Base-by-base conservation (phyloP, 805 yeast genomes). In the Kluyveromyces nonfermentans region DNA sequence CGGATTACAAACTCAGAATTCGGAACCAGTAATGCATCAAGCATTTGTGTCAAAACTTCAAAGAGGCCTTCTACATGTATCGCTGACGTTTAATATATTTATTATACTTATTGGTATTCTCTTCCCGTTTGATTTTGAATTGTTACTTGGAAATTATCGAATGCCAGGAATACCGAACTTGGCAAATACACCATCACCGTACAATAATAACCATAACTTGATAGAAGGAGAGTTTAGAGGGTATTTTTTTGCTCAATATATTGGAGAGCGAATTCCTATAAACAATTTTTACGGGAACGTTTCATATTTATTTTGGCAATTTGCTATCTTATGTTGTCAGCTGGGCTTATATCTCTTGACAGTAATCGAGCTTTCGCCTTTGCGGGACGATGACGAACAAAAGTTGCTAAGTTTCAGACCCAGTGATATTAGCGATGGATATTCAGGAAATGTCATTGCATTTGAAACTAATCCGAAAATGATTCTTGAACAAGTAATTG, bases 261-360 rank as follows among this genome's bases (percentile, higher is more conserved):
- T 75, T 18, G 82, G 82, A 0, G 80, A 76, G 45, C 48, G 50
- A 25, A 53, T 59, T 30, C 71, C 64, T 46, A 59, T 37, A 46
- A 66, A 53, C 44, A 66, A 51, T 45, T 54, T 47, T 37, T 59
- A 35, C 33, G 71, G 50, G 47, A 70, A 47, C 61, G 51, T 54
- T 43, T 65, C 35, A 43, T 60, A 41, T 40, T 49, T 56, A 38
- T 47, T 56, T 17, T 51, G 51, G 49, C 55, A 65, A 47, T 30
- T 59, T 51, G 33, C 49, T 37, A 45, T 64, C 40, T 32, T 68
- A 28, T 34, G 60, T 15, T 47, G 61, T 30, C 54, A 59, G 34
- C 46, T 59, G 31, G 45, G 56, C 22, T 43, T 55, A 20, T 56
- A 54, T 21, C 47, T 52, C 7, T 42, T 59, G 14, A 55, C 65